phyloP scores from a whole-genome alignment of 768 basidiomycete species.

The Tulasnella sp. region DNA sequence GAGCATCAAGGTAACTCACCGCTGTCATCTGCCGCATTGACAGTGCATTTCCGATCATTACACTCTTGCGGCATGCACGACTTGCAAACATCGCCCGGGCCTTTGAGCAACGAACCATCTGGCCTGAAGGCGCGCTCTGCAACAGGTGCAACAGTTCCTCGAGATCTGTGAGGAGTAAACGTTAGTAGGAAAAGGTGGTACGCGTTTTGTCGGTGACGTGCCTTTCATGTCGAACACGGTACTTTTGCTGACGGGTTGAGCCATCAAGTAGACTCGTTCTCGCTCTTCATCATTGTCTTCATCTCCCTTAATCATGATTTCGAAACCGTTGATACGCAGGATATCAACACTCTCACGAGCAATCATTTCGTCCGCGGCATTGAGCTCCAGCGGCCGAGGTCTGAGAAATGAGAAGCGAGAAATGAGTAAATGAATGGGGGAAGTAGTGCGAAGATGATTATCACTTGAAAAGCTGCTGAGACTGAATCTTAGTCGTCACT shows the following conservation, averaged over 20 bases:
- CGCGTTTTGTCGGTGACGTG: slow-evolving; percentile 24
- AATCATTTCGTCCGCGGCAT: slow-evolving; percentile 80
- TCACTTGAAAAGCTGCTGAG: slow-evolving; percentile 74
- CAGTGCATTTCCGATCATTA: slow-evolving; percentile 88
- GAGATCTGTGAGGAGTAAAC: slow-evolving; percentile 48
- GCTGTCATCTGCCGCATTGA: slow-evolving; percentile 63
- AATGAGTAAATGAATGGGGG: background rate
- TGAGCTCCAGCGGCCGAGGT: slow-evolving; percentile 65
- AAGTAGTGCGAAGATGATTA: slow-evolving; percentile 22
- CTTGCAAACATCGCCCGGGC: slow-evolving; percentile 93
- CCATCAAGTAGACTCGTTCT: slow-evolving; percentile 51
- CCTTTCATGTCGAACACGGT: slow-evolving; percentile 87
- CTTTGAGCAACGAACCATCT: slow-evolving; percentile 87
- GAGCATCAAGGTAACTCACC: slow-evolving; percentile 21
- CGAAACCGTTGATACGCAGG: slow-evolving; percentile 80
- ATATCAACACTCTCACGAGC: slow-evolving; percentile 82
- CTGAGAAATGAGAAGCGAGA: slow-evolving; percentile 31
- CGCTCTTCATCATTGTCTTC: slow-evolving; percentile 34
- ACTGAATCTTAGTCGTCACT: slow-evolving; percentile 77
- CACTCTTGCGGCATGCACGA: slow-evolving; percentile 90
- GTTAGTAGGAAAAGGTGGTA: background rate
- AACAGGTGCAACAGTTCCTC: slow-evolving; percentile 87
- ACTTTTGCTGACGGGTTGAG: slow-evolving; percentile 85
- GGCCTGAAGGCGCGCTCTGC: slow-evolving; percentile 61
- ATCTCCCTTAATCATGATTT: slow-evolving; percentile 44